These are phyloP conservation scores for Gastrolobium bilobum DNA, from an alignment of 306 rosid species.

Conservation along the genomic window DNA sequence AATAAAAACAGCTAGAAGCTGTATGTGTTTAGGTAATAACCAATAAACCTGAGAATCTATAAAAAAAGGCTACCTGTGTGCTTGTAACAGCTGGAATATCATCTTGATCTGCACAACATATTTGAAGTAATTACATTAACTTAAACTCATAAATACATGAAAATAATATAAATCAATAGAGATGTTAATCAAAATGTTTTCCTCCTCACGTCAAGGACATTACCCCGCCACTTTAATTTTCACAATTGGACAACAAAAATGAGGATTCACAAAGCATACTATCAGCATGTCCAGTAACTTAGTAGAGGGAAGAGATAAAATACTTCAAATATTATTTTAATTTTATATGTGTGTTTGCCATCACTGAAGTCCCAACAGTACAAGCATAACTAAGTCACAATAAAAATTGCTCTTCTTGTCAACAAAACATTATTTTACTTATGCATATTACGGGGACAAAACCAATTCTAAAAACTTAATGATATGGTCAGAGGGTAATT, in stretches of 20 bases:
- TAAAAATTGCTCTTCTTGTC: not conserved
- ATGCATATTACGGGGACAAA: not conserved
- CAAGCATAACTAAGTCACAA: not conserved
- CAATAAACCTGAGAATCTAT: conserved; percentile 31
- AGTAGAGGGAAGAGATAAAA: not conserved
- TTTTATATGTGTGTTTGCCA: not conserved
- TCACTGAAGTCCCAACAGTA: not conserved
- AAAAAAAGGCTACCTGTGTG: conserved; percentile 59
- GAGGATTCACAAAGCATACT: not conserved
- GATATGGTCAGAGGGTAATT: not conserved
- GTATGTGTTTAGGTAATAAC: conserved; percentile 6
- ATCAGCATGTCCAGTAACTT: conserved; percentile 11
- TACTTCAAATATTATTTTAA: not conserved
- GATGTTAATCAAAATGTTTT: not conserved
- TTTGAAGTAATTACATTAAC: conserved; percentile 39
- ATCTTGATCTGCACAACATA: conserved; percentile 69
- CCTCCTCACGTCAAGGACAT: not conserved
- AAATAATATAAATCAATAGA: conserved; percentile 26
- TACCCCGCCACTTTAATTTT: not conserved
- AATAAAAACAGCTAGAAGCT: conserved; percentile 30
- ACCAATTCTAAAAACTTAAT: not conserved
- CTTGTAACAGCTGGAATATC: conserved; percentile 50
- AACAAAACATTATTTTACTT: not conserved
- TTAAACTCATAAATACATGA: conserved; percentile 11
- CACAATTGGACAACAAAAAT: not conserved